These are phyloP conservation scores for Trypanosoma melophagium DNA, from an alignment of 208 protist genomes.

Conservation along the genomic window DNA sequence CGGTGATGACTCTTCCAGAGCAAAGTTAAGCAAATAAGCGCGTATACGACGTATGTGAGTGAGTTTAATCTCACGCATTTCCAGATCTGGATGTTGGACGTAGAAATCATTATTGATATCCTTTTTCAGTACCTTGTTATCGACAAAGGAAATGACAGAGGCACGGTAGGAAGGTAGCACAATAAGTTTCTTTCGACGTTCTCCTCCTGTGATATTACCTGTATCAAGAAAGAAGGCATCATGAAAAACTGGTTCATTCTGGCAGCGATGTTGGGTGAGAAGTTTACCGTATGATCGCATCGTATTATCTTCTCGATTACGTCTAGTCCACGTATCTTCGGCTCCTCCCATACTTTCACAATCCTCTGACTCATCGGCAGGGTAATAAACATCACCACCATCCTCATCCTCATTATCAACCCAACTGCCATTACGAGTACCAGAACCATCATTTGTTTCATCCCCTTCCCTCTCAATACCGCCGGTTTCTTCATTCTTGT, in stretches of 20 bases:
- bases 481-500: constrained; percentile 28
- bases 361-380: neutral
- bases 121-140: constrained; percentile 84
- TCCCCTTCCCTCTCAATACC: constrained; percentile 23
- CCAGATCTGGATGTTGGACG: constrained; percentile 80
- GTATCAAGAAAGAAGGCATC: constrained; percentile 80
- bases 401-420: constrained; percentile 10
- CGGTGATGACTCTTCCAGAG: constrained; percentile 60
- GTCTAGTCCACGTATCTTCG: neutral
- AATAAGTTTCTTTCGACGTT: constrained; percentile 81
- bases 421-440: too few relatives aligned
- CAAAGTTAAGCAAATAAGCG: constrained; percentile 70
- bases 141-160: constrained; percentile 82
- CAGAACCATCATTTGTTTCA: too few relatives aligned
- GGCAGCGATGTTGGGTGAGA: constrained; percentile 41
- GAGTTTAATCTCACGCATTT: constrained; percentile 83
- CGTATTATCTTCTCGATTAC: constrained; percentile 14
- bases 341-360: constrained; percentile 4
- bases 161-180: constrained; percentile 71
- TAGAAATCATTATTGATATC: constrained; percentile 87
- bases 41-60: constrained; percentile 78
- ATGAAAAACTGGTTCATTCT: constrained; percentile 60
- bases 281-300: constrained; percentile 79
- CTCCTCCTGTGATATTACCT: constrained; percentile 83
- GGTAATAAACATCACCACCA: constrained; percentile 15